Base-by-base conservation (phyloP, 306 rosid species). In the Quercus parvula region DNA sequence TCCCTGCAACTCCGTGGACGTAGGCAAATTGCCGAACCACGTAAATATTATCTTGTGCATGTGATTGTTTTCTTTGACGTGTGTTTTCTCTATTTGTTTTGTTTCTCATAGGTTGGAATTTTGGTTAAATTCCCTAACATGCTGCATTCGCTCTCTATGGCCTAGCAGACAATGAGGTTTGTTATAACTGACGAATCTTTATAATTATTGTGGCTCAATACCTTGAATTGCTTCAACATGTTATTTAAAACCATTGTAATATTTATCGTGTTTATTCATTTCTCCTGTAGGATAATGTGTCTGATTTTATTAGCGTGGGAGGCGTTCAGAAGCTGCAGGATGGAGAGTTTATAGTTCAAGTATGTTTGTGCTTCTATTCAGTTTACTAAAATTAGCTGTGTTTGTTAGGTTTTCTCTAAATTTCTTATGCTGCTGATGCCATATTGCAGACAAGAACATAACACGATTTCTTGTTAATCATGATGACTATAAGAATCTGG, bases 91-190 rank as follows among this genome's bases (percentile, higher is more conserved):
- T n/a, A n/a, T n/a, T n/a, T n/a, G n/a, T n/a, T n/a, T n/a, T n/a
- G n/a, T n/a, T n/a, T n/a, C n/a, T n/a, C n/a, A n/a, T n/a, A n/a
- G n/a, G n/a, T n/a, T n/a, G n/a, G n/a, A n/a, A n/a, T n/a, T n/a
- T n/a, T n/a, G n/a, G n/a, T n/a, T n/a, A n/a, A n/a, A n/a, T n/a
- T n/a, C n/a, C n/a, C n/a, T n/a, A n/a, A n/a, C n/a, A n/a, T n/a
- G 97, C 98, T 31, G 99, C 99, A 73, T 96, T 96, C 86, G 94
- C 99, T 68, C 96, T 96, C 77, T 96, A 96, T 81, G 99, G 99
- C 66, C 97, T 96, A 79, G 97, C 99, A 35, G 99, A 96, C 80
- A 96, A 96, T 58, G 99, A 96, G 96, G 99, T 95, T 76, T 75
- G 81, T 2, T 78, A 41, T 70, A 56, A 73, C 41, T 69, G 20